A percentile compares a stretch with the other conserved stretches of the same genome.
Conservation (phyloP, 2,329 filamentous ascomycete species). For the Fusarium oxysporum region DNA sequence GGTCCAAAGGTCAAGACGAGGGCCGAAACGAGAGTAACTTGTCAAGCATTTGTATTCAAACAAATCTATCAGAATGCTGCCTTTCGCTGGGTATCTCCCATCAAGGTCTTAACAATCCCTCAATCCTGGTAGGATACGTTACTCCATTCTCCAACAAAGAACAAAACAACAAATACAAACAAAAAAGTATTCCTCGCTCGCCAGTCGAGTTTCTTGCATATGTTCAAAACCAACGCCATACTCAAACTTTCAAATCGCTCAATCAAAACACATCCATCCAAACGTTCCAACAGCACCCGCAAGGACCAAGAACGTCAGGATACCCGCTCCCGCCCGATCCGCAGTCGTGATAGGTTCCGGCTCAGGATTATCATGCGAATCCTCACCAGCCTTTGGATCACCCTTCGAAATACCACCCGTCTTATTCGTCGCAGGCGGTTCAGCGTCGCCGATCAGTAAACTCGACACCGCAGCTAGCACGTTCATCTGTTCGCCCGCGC, state of each 20-base stretch:
- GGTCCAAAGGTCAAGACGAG: not conserved
- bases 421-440: slow-evolving; percentile 56
- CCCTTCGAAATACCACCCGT: slow-evolving; percentile 64
- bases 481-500: slow-evolving; percentile 70
- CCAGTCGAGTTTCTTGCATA: slow-evolving; percentile 5
- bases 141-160: slow-evolving; percentile 30
- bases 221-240: slow-evolving; percentile 13
- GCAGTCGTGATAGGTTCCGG: slow-evolving; percentile 53
- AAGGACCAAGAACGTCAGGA: slow-evolving; percentile 60
- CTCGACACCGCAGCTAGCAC: slow-evolving; percentile 66
- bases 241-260: not conserved
- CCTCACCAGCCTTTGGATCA: slow-evolving; percentile 54
- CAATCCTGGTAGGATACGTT: not conserved
- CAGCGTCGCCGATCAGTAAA: slow-evolving; percentile 57
- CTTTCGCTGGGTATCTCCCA: not conserved
- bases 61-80: not conserved
- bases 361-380: slow-evolving; percentile 48
- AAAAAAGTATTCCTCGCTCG: not conserved
- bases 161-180: not conserved
- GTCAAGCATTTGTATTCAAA: not conserved
- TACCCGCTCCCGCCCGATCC: slow-evolving; percentile 62
- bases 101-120: not conserved
- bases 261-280: slow-evolving; percentile 62
- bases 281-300: slow-evolving; percentile 57
- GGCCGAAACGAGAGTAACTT: not conserved